phyloP scores from a whole-genome alignment of 148 eudicot genomes.

The Beta vulgaris region DNA sequence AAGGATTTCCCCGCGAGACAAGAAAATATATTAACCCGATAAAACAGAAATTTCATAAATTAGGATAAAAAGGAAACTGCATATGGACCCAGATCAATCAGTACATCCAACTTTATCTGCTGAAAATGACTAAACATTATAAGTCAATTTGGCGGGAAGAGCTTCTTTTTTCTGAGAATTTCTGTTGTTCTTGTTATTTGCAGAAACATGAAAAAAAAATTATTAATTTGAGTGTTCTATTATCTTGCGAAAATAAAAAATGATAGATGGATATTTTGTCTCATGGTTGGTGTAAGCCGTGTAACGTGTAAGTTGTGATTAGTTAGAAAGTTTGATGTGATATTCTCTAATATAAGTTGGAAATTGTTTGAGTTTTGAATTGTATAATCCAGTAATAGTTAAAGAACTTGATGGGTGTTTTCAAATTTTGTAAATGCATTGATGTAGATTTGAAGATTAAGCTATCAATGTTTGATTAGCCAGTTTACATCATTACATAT shows the following conservation, averaged over 20 bases:
- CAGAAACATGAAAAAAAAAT: background rate
- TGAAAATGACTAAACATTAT: slow-evolving; percentile 13
- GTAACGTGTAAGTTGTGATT: background rate
- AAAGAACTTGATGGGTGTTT: background rate
- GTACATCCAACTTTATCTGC: slow-evolving; percentile 15
- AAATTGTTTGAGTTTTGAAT: background rate
- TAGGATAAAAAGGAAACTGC: background rate
- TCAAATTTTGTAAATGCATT: background rate
- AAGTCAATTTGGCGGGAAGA: slow-evolving; percentile 29
- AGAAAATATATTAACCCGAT: background rate
- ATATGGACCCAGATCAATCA: slow-evolving; percentile 11
- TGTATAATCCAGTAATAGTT: background rate
- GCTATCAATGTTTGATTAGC: background rate
- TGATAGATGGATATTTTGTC: background rate
- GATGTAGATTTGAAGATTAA: slow-evolving; percentile 12
- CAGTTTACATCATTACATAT: background rate
- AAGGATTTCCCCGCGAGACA: no score
- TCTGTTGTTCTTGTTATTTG: background rate
- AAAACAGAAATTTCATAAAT: background rate
- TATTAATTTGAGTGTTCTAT: background rate
- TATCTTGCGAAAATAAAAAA: background rate
- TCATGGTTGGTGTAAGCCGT: background rate
- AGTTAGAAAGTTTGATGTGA: slow-evolving; percentile 8
- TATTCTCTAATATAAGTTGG: background rate
- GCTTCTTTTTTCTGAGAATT: background rate